Evolutionary conservation across 1,284 basidiomycete species (phyloP).

Genomic region (Ceratorhiza oryzae-sativae): DNA sequence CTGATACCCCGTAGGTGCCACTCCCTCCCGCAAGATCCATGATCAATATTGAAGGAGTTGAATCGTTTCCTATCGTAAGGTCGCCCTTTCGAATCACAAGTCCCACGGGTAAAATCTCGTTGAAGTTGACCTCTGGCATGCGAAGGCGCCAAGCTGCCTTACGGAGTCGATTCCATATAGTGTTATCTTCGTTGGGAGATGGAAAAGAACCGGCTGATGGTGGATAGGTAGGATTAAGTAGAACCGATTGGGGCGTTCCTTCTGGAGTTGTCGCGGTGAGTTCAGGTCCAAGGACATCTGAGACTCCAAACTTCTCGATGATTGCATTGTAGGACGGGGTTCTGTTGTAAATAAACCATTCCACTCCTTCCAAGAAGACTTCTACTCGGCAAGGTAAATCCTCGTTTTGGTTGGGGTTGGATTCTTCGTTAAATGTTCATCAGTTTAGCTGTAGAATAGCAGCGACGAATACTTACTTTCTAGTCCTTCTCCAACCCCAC

Average conservation of each 20-base stretch:
- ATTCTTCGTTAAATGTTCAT: neutral
- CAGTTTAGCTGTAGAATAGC: neutral
- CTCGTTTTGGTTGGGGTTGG: conserved; percentile 42
- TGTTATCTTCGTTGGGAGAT: conserved; percentile 32
- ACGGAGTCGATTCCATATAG: conserved; percentile 17
- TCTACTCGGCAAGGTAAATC: conserved; percentile 78
- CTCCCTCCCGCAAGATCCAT: conserved; percentile 75
- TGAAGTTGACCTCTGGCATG: conserved; percentile 73
- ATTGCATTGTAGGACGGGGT: conserved; percentile 88
- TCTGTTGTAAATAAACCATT: conserved; percentile 90
- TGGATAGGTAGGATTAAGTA: conserved; percentile 43
- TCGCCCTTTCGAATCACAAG: conserved; percentile 76
- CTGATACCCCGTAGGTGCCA: conserved; percentile 78
- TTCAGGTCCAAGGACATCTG: conserved; percentile 1
- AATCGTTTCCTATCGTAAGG: conserved; percentile 81
- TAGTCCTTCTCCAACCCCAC: conserved; percentile 58
- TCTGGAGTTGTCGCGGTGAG: neutral
- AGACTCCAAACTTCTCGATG: conserved; percentile 64
- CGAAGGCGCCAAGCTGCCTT: conserved; percentile 52
- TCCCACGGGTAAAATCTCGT: conserved; percentile 82
- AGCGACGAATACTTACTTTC: conserved; percentile 49
- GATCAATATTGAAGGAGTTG: conserved; percentile 81
- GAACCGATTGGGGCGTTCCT: conserved; percentile 42
- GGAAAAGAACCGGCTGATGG: conserved; percentile 44
- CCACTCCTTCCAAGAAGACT: conserved; percentile 79